A percentile compares a stretch with the other conserved stretches of the same genome.
phyloP scores from a whole-genome alignment of 2,329 filamentous ascomycete genomes.

The Sphaerulina musiva region DNA sequence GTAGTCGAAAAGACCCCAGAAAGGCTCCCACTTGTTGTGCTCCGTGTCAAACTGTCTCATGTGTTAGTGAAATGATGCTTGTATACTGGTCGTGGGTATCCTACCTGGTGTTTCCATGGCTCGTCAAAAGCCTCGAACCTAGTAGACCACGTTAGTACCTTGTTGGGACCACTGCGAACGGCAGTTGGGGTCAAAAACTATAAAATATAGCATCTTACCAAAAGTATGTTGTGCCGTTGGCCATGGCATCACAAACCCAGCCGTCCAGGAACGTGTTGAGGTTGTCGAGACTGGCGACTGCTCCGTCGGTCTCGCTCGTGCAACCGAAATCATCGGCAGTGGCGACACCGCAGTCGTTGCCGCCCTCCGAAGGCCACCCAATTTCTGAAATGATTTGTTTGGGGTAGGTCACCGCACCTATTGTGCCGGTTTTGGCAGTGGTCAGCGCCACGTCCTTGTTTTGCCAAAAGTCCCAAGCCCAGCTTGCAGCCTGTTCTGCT shows the following conservation, averaged over 20 bases:
- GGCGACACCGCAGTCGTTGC: constrained; percentile 63
- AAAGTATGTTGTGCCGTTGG: constrained; percentile 85
- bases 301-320: constrained; percentile 49
- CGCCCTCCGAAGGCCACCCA: constrained; percentile 81
- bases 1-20: constrained; percentile 83
- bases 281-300: constrained; percentile 70
- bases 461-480: constrained; percentile 81
- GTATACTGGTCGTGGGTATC: constrained; percentile 35
- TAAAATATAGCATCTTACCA: constrained; percentile 53
- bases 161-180: constrained; percentile 3
- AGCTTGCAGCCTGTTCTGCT: constrained; percentile 61
- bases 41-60: constrained; percentile 27
- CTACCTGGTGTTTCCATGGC: constrained; percentile 80
- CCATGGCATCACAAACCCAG: constrained; percentile 75
- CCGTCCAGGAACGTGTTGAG: constrained; percentile 80
- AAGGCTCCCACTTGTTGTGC: constrained; percentile 80
- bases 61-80: neutral
- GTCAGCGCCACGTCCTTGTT: constrained; percentile 60
- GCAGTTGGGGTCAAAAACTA: neutral
- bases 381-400: constrained; percentile 70
- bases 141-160: constrained; percentile 7
- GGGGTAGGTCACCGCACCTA: constrained; percentile 29
- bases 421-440: constrained; percentile 35
- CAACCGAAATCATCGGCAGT: constrained; percentile 41
- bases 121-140: constrained; percentile 92